Conservation (phyloP, 192 early-diverging fungal species). For the Coemansia umbellata region DNA sequence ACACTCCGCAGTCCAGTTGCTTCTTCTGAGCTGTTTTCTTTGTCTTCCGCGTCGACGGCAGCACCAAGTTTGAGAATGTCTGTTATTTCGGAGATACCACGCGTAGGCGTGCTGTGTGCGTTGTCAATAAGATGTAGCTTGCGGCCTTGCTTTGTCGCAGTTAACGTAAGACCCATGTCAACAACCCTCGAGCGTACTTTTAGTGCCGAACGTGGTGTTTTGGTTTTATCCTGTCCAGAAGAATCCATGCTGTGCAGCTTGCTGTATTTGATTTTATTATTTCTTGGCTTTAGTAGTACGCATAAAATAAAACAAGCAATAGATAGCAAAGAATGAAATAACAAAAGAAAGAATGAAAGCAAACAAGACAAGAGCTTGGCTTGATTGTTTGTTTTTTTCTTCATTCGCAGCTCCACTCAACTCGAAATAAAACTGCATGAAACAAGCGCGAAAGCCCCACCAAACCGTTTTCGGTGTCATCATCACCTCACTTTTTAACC, state of each 20-base stretch:
- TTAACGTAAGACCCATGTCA: slow-evolving; percentile 45
- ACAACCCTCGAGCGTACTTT: slow-evolving; percentile 25
- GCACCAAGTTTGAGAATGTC: slow-evolving; percentile 42
- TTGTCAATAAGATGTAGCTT: slow-evolving; percentile 31
- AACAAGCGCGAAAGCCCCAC: too few species aligned
- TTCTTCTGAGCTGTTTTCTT: slow-evolving; percentile 49
- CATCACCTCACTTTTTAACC: too few species aligned
- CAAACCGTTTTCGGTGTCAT: too few species aligned
- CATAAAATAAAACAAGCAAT: background rate
- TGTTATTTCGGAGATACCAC: slow-evolving; percentile 18
- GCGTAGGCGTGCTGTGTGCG: slow-evolving; percentile 20
- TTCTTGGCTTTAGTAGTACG: background rate
- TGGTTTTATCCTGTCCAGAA: background rate
- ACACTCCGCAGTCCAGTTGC: slow-evolving; percentile 5
- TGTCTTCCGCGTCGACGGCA: slow-evolving; percentile 38
- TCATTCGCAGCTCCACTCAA: too few species aligned
- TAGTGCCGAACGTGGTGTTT: slow-evolving; percentile 16
- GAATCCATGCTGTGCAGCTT: background rate
- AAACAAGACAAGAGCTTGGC: background rate
- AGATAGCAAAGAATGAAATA: background rate
- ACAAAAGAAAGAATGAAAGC: background rate
- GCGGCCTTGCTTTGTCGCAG: slow-evolving; percentile 27
- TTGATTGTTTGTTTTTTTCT: background rate
- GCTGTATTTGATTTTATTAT: slow-evolving; percentile 7
- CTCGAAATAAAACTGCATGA: too few species aligned